Evolutionary conservation across 805 yeast genomes (phyloP).

Genomic region (Suhomyces sp.): DNA sequence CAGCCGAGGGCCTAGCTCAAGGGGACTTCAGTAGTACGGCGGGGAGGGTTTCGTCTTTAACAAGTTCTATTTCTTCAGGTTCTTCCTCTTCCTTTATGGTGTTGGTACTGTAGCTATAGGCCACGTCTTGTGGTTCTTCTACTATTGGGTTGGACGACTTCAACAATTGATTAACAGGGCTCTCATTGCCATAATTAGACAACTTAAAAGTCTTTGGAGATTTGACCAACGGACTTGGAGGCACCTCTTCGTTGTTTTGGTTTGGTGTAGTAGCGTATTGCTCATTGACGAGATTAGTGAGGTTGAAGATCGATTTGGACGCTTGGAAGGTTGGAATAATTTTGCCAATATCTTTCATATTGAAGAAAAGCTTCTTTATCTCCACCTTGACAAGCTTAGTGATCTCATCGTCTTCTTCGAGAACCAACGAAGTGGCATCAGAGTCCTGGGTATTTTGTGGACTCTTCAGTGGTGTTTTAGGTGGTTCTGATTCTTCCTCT

Average conservation of each 20-base stretch:
- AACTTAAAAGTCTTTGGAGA: conserved; percentile 42
- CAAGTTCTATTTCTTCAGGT: conserved; percentile 21
- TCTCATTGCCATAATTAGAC: conserved; percentile 33
- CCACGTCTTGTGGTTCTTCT: conserved; percentile 15
- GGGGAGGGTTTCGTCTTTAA: background rate
- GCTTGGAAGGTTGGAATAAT: conserved; percentile 34
- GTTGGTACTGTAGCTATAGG: conserved; percentile 33
- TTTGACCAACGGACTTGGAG: conserved; percentile 27
- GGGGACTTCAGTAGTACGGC: background rate
- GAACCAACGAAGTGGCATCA: background rate
- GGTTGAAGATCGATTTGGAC: conserved; percentile 24
- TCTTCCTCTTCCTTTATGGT: conserved; percentile 43
- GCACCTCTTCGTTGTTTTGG: background rate
- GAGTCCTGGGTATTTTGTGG: background rate
- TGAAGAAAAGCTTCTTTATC: conserved; percentile 28
- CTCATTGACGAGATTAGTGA: conserved; percentile 12
- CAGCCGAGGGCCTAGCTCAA: background rate
- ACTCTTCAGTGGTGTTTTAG: background rate
- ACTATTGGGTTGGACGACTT: conserved; percentile 13
- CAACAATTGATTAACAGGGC: conserved; percentile 36
- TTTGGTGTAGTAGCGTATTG: background rate
- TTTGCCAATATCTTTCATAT: conserved; percentile 30
- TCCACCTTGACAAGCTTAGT: conserved; percentile 33
- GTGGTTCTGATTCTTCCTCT: background rate
- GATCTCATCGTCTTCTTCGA: conserved; percentile 22